Percentiles rank a stretch among this genome's conserved stretches.
phyloP scores from a whole-genome alignment of 2,329 filamentous ascomycete genomes.

The Fusarium burgessii region DNA sequence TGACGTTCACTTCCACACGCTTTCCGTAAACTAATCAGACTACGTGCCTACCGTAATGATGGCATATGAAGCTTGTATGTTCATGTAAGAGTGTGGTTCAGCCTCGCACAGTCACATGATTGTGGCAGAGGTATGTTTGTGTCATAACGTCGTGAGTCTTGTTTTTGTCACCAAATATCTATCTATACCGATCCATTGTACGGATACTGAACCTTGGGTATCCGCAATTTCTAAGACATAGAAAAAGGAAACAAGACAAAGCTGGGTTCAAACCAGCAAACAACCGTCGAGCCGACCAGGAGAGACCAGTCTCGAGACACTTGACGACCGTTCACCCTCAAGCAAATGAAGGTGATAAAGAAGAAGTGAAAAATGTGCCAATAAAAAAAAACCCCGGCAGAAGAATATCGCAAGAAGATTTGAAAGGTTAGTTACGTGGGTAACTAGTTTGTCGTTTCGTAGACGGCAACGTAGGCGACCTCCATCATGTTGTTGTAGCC shows the following conservation, averaged over 20 bases:
- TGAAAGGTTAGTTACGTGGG: background rate
- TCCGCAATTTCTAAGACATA: conserved; percentile 15
- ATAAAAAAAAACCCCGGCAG: background rate
- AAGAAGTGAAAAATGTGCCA: conserved; percentile 14
- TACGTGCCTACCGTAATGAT: too few species aligned
- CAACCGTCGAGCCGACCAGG: background rate
- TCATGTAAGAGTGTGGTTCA: too few species aligned
- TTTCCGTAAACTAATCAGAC: too few species aligned
- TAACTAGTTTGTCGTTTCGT: conserved; percentile 44
- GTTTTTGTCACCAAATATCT: conserved; percentile 20
- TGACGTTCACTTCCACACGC: too few species aligned
- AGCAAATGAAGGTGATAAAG: background rate
- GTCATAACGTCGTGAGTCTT: conserved; percentile 34
- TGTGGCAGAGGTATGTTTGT: background rate
- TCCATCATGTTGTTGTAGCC: conserved; percentile 59
- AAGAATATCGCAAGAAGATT: conserved; percentile 6
- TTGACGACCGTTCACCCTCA: background rate
- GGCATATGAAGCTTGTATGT: too few species aligned
- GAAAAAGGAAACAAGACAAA: conserved; percentile 17
- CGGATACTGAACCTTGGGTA: conserved; percentile 7
- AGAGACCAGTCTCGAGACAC: conserved; percentile 6
- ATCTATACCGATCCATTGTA: conserved; percentile 23
- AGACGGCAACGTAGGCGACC: conserved; percentile 56
- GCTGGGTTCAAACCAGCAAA: conserved; percentile 1
- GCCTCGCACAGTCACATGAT: too few species aligned